These are phyloP conservation scores for Trebouxiophyceae sp. DNA, from an alignment of 163 green algal species.

Conservation along the genomic window DNA sequence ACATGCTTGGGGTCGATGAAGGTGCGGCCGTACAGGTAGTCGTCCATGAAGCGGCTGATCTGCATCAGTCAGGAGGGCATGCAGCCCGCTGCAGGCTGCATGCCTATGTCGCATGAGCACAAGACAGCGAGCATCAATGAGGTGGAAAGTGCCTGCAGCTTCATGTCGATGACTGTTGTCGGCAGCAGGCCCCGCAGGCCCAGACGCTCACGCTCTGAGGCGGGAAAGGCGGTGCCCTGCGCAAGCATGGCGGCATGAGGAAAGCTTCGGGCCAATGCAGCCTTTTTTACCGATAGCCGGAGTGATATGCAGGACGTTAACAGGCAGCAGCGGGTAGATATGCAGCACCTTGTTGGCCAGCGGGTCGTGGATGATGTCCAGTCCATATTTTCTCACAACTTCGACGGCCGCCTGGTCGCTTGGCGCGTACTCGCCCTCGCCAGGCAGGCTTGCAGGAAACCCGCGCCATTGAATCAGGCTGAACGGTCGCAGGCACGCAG, in stretches of 20 bases:
- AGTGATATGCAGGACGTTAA: too few species aligned
- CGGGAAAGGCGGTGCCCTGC: slow-evolving; percentile 74
- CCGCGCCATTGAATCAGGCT: too few species aligned
- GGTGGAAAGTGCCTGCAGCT: slow-evolving; percentile 76
- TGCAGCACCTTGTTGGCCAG: background rate
- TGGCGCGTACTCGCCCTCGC: background rate
- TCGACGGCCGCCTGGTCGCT: background rate
- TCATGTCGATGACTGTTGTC: slow-evolving; percentile 51
- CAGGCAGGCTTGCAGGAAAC: too few species aligned
- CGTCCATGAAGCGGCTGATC: slow-evolving; percentile 57
- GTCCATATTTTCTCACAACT: background rate
- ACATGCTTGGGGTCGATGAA: slow-evolving; percentile 56
- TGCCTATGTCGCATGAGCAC: too few species aligned
- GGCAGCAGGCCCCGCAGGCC: slow-evolving; percentile 84
- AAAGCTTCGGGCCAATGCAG: too few species aligned
- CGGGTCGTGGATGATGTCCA: background rate
- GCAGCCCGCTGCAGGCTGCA: too few species aligned
- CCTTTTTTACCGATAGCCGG: too few species aligned
- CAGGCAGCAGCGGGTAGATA: too few species aligned
- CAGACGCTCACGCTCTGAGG: slow-evolving; percentile 79
- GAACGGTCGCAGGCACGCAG: too few species aligned
- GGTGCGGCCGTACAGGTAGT: slow-evolving; percentile 49
- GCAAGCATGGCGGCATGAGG: too few species aligned
- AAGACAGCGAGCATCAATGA: too few species aligned
- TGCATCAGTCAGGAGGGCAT: too few species aligned